Evolutionary conservation across 2,329 filamentous ascomycete genomes (phyloP), one percentile per base, ranked within the genome.

Genomic region (Akanthomyces muscarius): DNA sequence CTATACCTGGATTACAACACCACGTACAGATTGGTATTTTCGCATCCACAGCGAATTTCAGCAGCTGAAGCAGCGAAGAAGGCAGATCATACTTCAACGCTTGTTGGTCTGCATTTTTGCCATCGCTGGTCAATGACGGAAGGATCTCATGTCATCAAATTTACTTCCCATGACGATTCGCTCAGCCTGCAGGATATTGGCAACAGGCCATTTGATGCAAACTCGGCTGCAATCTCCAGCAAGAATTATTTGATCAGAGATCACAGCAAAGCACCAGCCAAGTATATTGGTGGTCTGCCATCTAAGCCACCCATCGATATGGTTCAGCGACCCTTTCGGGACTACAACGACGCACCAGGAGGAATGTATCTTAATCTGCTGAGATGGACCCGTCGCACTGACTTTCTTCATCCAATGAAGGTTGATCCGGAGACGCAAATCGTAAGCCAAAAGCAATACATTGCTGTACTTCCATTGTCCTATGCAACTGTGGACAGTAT

Each of bases 301-400:
- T 71, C 66, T 1, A 85, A 82, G 63, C 84, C 86, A 14, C 45
- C 73, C 0, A 21, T 68, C 0, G 71, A 78, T 1, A 66, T 75
- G 7, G 75, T 86, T 0, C 75, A 78, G 28, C 68, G 72, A 36
- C 68, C 71, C 0, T 76, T 77, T 51, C 64, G 66, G 0, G 71
- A 71, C 1, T 80, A 78, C 48, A 73, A 76, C 0, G 67, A 77
- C 0, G 74, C 76, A 0, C 78, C 80, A 2, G 73, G 85, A n/a
- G 73, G 71, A 0, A 76, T 81, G 0, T 85, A 86, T 68, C 64
- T 88, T 2, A 73, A 74, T 2, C 68, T 86, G 0, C 72, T 68
- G 21, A 78, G 72, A 48, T 84, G 84, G 71, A 81, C 85, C 0
- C 82, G 79, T 62, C 79, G 85, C 50, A 76, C 77, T 3, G 86